Evolutionary conservation across 2,329 filamentous ascomycete genomes (phyloP).

Genomic region (Cercospora sesami): DNA sequence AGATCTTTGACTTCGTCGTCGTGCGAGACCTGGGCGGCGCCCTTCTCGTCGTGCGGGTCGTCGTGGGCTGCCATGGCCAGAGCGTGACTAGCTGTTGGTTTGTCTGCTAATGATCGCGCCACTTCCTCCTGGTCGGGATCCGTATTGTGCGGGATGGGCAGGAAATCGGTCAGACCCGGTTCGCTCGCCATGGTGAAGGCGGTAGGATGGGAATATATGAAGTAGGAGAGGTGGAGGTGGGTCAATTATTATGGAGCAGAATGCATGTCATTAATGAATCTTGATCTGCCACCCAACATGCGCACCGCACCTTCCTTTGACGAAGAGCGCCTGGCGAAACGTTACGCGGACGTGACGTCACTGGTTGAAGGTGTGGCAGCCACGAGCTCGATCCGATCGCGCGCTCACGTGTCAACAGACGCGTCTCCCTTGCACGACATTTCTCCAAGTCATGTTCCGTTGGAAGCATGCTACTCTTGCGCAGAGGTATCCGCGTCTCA

Average conservation of each 20-base stretch:
- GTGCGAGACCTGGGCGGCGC: slow-evolving; percentile 47
- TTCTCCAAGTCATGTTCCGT: not conserved
- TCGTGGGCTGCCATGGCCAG: slow-evolving; percentile 50
- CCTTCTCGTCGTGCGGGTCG: slow-evolving; percentile 50
- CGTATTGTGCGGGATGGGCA: slow-evolving; percentile 39
- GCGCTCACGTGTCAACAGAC: not conserved
- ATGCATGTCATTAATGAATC: not conserved
- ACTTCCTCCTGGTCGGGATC: slow-evolving; percentile 37
- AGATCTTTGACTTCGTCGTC: slow-evolving; percentile 61
- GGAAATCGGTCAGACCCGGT: slow-evolving; percentile 29
- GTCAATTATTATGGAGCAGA: not conserved
- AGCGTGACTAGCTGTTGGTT: slow-evolving; percentile 51
- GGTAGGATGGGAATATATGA: not conserved
- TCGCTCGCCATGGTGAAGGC: slow-evolving; percentile 15
- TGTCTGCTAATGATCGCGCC: slow-evolving; percentile 40
- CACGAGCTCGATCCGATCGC: not conserved
- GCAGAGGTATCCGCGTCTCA: not conserved
- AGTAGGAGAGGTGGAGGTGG: not conserved
- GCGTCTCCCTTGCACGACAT: not conserved
- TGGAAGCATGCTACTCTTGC: not conserved
- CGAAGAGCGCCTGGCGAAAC: not conserved
- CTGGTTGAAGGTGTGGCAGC: not conserved
- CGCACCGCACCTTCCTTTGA: not conserved
- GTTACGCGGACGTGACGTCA: slow-evolving; percentile 1
- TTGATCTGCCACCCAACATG: not conserved